Conservation (phyloP, 331 rosid species). For the Cydonia oblonga region DNA sequence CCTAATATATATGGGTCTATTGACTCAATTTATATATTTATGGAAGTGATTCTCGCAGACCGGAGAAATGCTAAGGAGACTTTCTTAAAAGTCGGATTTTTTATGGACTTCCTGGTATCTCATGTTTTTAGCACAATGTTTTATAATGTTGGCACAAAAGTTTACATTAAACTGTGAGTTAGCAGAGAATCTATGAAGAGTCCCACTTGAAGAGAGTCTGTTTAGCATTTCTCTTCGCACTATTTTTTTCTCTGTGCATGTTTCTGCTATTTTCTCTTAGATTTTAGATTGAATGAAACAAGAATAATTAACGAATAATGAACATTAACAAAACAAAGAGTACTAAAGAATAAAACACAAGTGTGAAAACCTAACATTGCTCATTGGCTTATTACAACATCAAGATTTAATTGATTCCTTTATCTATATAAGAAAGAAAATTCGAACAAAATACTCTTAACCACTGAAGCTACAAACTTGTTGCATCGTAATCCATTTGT, state of each 20-base stretch:
- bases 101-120: too few relatives aligned
- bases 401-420: background rate
- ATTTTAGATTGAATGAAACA: background rate
- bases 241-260: background rate
- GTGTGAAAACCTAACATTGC: background rate
- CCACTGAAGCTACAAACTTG: background rate
- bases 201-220: too few relatives aligned
- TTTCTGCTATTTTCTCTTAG: background rate
- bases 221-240: background rate
- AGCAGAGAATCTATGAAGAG: too few relatives aligned
- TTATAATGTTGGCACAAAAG: too few relatives aligned
- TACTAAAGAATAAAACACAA: too few relatives aligned
- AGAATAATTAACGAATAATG: background rate
- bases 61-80: too few relatives aligned
- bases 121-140: too few relatives aligned
- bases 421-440: background rate
- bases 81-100: too few relatives aligned
- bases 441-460: too few relatives aligned
- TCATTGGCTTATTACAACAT: background rate
- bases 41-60: too few relatives aligned
- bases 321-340: background rate
- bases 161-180: too few relatives aligned
- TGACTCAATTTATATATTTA: background rate
- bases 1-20: background rate
- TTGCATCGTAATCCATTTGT: background rate